Percentiles rank a stretch among this genome's conserved stretches.
Evolutionary conservation across 2,329 filamentous ascomycete species (phyloP).

Genomic region (Phialophora expanda): DNA sequence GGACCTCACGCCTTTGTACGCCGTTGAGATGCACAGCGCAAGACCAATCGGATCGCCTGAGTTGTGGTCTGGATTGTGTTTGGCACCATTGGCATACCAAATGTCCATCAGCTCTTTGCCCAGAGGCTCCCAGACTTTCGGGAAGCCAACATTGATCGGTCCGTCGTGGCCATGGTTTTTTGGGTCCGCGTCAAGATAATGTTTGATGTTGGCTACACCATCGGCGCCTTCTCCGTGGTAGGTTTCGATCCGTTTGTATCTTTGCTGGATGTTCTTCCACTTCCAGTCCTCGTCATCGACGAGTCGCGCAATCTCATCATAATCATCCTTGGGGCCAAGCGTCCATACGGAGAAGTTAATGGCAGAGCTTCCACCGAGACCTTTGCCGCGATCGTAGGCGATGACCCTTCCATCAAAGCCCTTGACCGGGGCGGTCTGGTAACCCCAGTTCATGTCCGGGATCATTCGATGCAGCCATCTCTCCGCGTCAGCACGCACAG

Average conservation of each 20-base stretch:
- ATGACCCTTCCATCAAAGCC: conserved; percentile 53
- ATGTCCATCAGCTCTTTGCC: conserved; percentile 54
- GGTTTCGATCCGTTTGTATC: conserved; percentile 60
- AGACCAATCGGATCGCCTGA: conserved; percentile 65
- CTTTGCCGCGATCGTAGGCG: conserved; percentile 58
- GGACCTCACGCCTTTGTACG: conserved; percentile 55
- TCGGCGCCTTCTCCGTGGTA: conserved; percentile 51
- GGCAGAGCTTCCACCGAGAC: conserved; percentile 58
- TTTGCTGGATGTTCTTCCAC: conserved; percentile 60
- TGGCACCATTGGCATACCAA: conserved; percentile 56
- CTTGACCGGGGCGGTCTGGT: conserved; percentile 57
- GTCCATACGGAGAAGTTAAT: conserved; percentile 63
- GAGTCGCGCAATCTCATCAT: conserved; percentile 64
- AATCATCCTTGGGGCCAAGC: conserved; percentile 64
- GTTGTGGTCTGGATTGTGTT: conserved; percentile 62
- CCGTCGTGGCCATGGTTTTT: conserved; percentile 58
- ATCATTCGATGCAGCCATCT: conserved; percentile 60
- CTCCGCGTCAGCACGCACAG: conserved; percentile 59
- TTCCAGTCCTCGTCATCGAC: conserved; percentile 61
- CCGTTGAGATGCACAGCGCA: conserved; percentile 57
- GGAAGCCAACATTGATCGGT: conserved; percentile 56
- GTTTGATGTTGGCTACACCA: conserved; percentile 46
- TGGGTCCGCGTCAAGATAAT: conserved; percentile 55
- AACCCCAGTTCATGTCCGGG: conserved; percentile 59
- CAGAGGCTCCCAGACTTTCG: conserved; percentile 57